These are phyloP conservation scores for Cystobasidium ongulense DNA, from an alignment of 768 basidiomycete genomes.

Conservation along the genomic window DNA sequence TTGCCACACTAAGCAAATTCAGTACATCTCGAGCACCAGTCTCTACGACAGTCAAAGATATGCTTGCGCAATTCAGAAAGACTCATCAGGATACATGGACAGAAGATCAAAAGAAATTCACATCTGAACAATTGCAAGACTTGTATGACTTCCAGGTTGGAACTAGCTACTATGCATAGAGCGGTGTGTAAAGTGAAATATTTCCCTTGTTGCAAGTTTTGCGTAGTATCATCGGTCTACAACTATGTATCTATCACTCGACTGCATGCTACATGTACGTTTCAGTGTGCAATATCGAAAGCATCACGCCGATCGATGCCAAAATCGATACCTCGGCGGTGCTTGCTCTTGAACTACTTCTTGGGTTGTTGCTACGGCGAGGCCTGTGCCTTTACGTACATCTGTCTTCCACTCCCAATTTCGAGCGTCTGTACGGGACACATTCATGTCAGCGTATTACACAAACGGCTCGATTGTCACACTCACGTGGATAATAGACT, in stretches of 20 bases:
- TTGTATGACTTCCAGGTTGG: conserved; percentile 38
- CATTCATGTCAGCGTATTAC: neutral
- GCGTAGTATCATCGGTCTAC: neutral
- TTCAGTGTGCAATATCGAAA: neutral
- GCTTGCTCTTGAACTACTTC: neutral
- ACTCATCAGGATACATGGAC: conserved; percentile 65
- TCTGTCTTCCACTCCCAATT: conserved; percentile 30
- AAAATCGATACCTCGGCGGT: conserved; percentile 9
- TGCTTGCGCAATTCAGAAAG: conserved; percentile 42
- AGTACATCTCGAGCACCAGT: conserved; percentile 66
- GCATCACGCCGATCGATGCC: neutral
- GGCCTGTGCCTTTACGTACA: neutral
- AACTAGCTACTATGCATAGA: conserved; percentile 29
- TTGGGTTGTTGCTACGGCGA: neutral
- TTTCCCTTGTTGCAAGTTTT: too few relatives aligned
- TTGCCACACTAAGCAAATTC: conserved; percentile 68
- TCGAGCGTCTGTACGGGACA: conserved; percentile 1
- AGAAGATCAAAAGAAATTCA: conserved; percentile 75
- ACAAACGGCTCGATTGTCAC: neutral
- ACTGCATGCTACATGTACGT: neutral
- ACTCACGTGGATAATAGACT: conserved; percentile 19
- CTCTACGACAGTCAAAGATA: conserved; percentile 41
- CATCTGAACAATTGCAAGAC: conserved; percentile 63
- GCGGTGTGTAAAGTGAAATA: neutral
- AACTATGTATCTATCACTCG: neutral